A percentile compares a stretch with the other conserved stretches of the same genome.
These are phyloP conservation scores for Chlamydomonas incerta DNA, from an alignment of 139 green algal species.

Conservation along the genomic window DNA sequence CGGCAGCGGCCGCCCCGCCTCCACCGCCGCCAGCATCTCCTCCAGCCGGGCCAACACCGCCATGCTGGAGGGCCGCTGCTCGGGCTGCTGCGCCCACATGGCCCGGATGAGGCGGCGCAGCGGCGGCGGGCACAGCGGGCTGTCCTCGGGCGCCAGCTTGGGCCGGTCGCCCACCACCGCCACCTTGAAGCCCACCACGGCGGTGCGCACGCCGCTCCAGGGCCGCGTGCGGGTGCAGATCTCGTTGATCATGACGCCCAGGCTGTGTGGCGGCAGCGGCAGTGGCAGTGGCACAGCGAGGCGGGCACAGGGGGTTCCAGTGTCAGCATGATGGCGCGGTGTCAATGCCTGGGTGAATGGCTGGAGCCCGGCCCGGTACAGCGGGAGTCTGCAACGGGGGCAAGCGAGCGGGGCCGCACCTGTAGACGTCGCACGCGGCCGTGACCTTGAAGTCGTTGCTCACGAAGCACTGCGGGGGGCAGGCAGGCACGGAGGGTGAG, in stretches of 20 bases:
- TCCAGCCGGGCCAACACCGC: background rate
- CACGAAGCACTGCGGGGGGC: constrained; percentile 25
- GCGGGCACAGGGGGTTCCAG: too few species aligned
- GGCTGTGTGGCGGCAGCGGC: background rate
- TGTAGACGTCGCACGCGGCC: constrained; percentile 31
- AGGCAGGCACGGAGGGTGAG: background rate
- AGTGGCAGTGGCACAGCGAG: too few species aligned
- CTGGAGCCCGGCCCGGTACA: too few species aligned
- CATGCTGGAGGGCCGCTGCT: constrained; percentile 24
- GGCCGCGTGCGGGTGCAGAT: constrained; percentile 13
- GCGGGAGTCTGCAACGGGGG: too few species aligned
- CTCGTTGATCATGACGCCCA: constrained; percentile 41
- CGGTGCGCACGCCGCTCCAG: constrained; percentile 21
- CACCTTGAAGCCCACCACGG: constrained; percentile 36
- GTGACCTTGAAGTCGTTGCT: constrained; percentile 38
- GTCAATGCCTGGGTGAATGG: too few species aligned
- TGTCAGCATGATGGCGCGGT: too few species aligned
- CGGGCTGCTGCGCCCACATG: constrained; percentile 37
- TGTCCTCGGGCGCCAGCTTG: background rate
- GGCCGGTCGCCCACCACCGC: constrained; percentile 37
- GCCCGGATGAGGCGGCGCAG: constrained; percentile 21
- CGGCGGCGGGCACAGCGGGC: constrained; percentile 18
- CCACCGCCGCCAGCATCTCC: background rate
- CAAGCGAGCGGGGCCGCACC: constrained; percentile 13
- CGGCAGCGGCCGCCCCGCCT: background rate